phyloP scores from a whole-genome alignment of 345 rosid genomes.

The Salix exigua region DNA sequence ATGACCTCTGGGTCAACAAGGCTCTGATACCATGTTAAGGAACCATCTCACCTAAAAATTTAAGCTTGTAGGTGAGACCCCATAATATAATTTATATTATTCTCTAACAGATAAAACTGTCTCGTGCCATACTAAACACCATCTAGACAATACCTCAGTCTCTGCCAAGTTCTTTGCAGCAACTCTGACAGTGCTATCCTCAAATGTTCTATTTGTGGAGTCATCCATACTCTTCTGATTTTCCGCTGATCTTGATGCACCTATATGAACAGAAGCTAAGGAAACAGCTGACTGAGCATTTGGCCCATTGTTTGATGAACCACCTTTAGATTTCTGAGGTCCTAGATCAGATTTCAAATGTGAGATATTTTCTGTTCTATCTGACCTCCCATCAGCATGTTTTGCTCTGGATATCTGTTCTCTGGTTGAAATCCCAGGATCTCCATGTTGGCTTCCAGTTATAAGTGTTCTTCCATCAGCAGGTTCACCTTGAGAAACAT shows the following conservation, averaged over 20 bases:
- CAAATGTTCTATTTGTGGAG: constrained; percentile 35
- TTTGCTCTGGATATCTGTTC: constrained; percentile 63
- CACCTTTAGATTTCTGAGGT: constrained; percentile 53
- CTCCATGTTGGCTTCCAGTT: constrained; percentile 44
- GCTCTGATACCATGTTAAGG: no score
- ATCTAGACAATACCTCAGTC: constrained; percentile 52
- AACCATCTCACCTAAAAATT: no score
- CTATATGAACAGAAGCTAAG: constrained; percentile 35
- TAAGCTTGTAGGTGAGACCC: no score
- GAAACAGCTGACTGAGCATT: constrained; percentile 44
- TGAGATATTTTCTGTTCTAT: constrained; percentile 46
- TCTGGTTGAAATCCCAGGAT: constrained; percentile 52
- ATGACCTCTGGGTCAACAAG: no score
- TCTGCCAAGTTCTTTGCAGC: constrained; percentile 50
- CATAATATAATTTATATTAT: no score
- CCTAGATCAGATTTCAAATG: constrained; percentile 60
- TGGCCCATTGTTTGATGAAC: constrained; percentile 41
- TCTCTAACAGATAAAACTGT: no score
- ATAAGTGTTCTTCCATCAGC: constrained; percentile 42
- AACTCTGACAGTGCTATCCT: constrained; percentile 47
- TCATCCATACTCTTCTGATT: constrained; percentile 62
- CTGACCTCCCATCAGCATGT: constrained; percentile 61
- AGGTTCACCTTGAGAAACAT: constrained; percentile 52
- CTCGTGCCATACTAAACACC: background rate
- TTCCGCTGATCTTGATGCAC: constrained; percentile 35